phyloP scores from a whole-genome alignment of 2,329 filamentous ascomycete species.

The Nothomitra cinnamomea region DNA sequence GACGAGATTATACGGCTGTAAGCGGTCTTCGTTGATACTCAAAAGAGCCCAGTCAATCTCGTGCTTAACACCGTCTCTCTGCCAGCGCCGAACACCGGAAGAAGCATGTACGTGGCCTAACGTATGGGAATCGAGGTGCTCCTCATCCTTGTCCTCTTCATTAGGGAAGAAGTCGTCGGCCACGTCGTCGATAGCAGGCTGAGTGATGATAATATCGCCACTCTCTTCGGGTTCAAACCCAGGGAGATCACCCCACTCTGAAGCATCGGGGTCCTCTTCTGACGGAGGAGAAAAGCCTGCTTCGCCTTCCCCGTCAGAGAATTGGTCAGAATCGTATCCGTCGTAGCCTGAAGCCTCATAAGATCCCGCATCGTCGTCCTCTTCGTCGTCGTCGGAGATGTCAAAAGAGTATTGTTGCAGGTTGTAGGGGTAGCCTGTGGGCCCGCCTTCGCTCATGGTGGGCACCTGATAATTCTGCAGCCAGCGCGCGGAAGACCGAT shows the following conservation, averaged over 20 bases:
- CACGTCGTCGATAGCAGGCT: slow-evolving; percentile 80
- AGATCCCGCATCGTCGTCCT: slow-evolving; percentile 18
- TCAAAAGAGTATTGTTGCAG: slow-evolving; percentile 24
- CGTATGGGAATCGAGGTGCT: slow-evolving; percentile 65
- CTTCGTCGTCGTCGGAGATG: slow-evolving; percentile 35
- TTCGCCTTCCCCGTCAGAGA: slow-evolving; percentile 8
- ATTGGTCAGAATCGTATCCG: slow-evolving; percentile 13
- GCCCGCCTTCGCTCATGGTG: slow-evolving; percentile 17
- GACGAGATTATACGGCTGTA: slow-evolving; percentile 57
- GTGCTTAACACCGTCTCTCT: slow-evolving; percentile 54
- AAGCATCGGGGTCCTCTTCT: slow-evolving; percentile 34
- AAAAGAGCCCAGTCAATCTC: slow-evolving; percentile 95
- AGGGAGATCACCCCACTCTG: slow-evolving; percentile 57
- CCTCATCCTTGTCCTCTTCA: slow-evolving; percentile 56
- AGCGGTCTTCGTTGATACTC: slow-evolving; percentile 53
- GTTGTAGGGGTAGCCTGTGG: slow-evolving; percentile 17
- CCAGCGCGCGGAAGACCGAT: slow-evolving; percentile 15
- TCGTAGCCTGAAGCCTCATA: not conserved
- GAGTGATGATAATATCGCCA: slow-evolving; percentile 67
- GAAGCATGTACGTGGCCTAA: slow-evolving; percentile 78
- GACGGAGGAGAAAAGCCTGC: slow-evolving; percentile 13
- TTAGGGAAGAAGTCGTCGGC: slow-evolving; percentile 67
- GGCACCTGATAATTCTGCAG: slow-evolving; percentile 16
- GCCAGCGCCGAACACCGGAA: slow-evolving; percentile 68
- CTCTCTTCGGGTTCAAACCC: slow-evolving; percentile 61